Evolutionary conservation across 2,329 filamentous ascomycete genomes (phyloP).

Genomic region (Amylocarpus encephaloides): DNA sequence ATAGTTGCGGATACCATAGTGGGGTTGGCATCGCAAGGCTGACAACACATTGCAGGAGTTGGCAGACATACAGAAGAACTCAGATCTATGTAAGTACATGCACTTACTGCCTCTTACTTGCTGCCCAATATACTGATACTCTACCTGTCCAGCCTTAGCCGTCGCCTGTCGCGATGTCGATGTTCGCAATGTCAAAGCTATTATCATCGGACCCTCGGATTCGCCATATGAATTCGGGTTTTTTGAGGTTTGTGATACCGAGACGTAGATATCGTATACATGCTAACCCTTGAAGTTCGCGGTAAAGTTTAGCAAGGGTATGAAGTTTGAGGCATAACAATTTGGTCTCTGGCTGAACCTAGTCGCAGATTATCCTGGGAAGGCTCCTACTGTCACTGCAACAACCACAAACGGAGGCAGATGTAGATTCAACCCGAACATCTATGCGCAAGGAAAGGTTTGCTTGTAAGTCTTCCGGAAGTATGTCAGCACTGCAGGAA

Average conservation of each 20-base stretch:
- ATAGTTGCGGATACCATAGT: constrained; percentile 16
- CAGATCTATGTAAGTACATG: constrained; percentile 67
- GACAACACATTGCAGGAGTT: constrained; percentile 58
- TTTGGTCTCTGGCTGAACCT: background rate
- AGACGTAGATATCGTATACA: background rate
- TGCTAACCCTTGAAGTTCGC: constrained; percentile 52
- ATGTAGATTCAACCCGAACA: constrained; percentile 93
- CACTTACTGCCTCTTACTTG: background rate
- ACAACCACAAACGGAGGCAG: constrained; percentile 84
- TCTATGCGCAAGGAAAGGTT: constrained; percentile 85
- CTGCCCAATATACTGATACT: constrained; percentile 14
- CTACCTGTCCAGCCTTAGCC: constrained; percentile 58
- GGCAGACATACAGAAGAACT: constrained; percentile 73
- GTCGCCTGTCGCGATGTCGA: constrained; percentile 84
- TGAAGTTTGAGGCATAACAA: background rate
- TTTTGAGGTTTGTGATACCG: constrained; percentile 64
- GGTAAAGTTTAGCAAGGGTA: constrained; percentile 71
- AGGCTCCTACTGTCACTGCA: constrained; percentile 55
- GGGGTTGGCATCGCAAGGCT: constrained; percentile 31
- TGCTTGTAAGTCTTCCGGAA: constrained; percentile 63
- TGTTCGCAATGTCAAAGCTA: constrained; percentile 76
- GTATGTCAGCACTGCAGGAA: background rate
- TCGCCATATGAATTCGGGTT: constrained; percentile 97
- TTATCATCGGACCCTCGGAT: constrained; percentile 89
- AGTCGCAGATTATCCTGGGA: constrained; percentile 69